These are phyloP conservation scores for Dimargaris verticillata DNA, from an alignment of 192 early-diverging fungal species.

Conservation along the genomic window DNA sequence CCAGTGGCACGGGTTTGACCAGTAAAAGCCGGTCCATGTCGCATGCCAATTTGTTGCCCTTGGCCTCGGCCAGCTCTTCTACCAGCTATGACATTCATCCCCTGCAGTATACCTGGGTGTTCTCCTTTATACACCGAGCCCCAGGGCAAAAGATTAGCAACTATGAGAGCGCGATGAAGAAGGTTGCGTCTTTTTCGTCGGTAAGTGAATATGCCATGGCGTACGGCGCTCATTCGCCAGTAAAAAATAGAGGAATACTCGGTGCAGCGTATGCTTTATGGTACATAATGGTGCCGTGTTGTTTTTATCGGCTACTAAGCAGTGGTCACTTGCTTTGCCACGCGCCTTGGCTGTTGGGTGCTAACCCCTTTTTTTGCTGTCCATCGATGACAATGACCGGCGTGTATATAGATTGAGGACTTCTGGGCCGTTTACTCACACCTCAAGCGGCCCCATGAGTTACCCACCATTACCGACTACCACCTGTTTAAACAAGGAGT, in stretches of 20 bases:
- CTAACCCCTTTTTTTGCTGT: background rate
- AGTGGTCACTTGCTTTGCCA: background rate
- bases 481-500: constrained; percentile 86
- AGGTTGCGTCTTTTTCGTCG: constrained; percentile 63
- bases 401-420: constrained; percentile 51
- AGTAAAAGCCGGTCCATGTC: background rate
- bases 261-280: too few relatives aligned
- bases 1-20: background rate
- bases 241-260: too few relatives aligned
- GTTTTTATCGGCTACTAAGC: background rate
- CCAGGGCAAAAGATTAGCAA: constrained; percentile 71
- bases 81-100: constrained; percentile 27
- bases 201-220: constrained; percentile 19
- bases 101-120: constrained; percentile 70
- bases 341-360: background rate
- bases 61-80: background rate
- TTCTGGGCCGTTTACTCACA: constrained; percentile 69
- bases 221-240: background rate
- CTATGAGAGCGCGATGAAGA: constrained; percentile 79
- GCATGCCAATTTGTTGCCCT: constrained; percentile 4
- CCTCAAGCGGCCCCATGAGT: constrained; percentile 63
- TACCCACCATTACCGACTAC: constrained; percentile 77
- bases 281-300: too few relatives aligned
- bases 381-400: too few relatives aligned
- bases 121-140: constrained; percentile 88